Base-by-base conservation (phyloP, 441 rosid species). In the Melastoma candidum region DNA sequence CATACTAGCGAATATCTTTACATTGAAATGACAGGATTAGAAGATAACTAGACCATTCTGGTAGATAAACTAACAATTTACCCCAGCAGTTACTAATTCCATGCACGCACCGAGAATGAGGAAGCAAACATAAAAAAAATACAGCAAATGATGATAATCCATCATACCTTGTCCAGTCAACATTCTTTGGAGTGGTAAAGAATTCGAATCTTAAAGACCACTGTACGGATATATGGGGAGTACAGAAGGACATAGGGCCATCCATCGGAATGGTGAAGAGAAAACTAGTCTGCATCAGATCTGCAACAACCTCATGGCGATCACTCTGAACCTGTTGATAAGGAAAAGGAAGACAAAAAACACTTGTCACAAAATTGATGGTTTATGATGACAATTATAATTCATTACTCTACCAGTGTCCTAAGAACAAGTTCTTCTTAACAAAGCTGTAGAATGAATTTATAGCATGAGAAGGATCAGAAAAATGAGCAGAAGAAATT, bases 161-260 rank as follows among this genome's bases (percentile, higher is more conserved):
- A 58, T 47, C 57, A 58, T 80, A 92, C 98, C 98, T 85, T 54
- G 71, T 72, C 82, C 90, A 81, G 69, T 83, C 84, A 44, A 92
- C 77, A 56, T 82, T 71, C 71, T 81, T 88, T 13, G 95, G 95
- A n/a, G 90, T 84, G 49, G 82, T 86, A 63, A 73, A 74, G 63
- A 92, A 92, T 78, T 92, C 98, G 70, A 92, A 92, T 65, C 95
- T 78, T 24, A 92, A 70, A 67, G 74, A 84, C 98, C 98, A 92
- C 63, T 81, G 83, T 63, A 88, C 92, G 43, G 88, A 84, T 66
- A 92, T 80, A 58, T 71, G 83, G 13, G 77, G 76, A 49, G 98
- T 88, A 44, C 90, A 75, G 72, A 92, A 92, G 52, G 98, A 88
- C 98, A 86, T 85, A 14, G 97, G 95, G 26, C 97, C 98, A 67